Base-by-base conservation (phyloP, 768 basidiomycete genomes). In the Dentipellis sp. region DNA sequence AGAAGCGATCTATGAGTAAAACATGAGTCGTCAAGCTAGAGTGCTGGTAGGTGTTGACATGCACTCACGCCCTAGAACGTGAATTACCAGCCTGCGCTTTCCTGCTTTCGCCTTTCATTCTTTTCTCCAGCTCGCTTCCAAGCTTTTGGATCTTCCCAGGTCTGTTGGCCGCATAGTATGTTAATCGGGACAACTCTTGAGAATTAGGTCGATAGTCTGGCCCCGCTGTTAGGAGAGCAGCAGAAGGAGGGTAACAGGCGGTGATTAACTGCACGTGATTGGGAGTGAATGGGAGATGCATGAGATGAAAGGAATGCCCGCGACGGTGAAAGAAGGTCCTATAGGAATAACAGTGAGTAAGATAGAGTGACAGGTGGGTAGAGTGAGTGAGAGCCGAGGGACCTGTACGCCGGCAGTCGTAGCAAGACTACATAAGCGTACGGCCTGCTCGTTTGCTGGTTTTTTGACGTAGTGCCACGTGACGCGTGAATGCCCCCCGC, bases 151-250 rank as follows among this genome's bases (percentile, higher is more conserved):
- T 75, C 71, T 93, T 93, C 29, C 84, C 82, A 3, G 90, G 87
- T 62, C 80, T 79, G 66, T 93, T 93, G 1, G 89, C 82, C 12
- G 87, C 90, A 73, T 90, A 91, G 68, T 93, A 93, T 3, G 88
- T 89, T 51, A 93, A 75, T 16, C 86, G 80, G 52, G 91, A 92
- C 14, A 92, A 77, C 64, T 93, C 91, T 68, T 92, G 91, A 0
- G 86, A 76, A 62, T 91, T 92, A 11, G 91, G 90, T 11, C 78
- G 79, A 68, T 83, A 91, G 56, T 86, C 82, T 51, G 91, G 86
- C 37, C 82, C 88, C 19, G 89, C 78, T 16, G 86, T 82, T 53
- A 84, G 73, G 36, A 94, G 77, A 5, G 83, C 76, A 53, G 91
- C 84, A 45, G 83, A 73, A 8, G 89, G 81, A 14, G 93, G 93